Conservation (phyloP, 768 basidiomycete genomes). For the Lactifluus rugatus region DNA sequence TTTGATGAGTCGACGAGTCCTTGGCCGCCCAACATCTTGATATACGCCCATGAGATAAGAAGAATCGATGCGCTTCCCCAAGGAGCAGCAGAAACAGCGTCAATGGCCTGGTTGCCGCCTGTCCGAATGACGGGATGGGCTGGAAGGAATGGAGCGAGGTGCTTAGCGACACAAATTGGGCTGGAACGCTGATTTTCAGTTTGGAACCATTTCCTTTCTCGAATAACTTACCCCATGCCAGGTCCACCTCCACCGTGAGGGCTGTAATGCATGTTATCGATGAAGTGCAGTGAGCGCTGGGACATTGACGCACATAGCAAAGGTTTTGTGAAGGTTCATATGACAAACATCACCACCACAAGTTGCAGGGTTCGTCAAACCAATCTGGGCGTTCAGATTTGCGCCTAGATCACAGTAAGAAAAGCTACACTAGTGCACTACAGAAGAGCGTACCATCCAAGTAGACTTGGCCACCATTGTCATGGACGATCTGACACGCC, state of each 20-base stretch:
- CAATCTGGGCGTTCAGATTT: slow-evolving; percentile 90
- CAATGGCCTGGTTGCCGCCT: slow-evolving; percentile 63
- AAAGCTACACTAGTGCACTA: neutral
- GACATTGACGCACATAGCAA: slow-evolving; percentile 62
- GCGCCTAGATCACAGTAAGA: slow-evolving; percentile 40
- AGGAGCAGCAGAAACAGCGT: slow-evolving; percentile 84
- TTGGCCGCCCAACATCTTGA: slow-evolving; percentile 97
- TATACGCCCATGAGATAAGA: slow-evolving; percentile 97
- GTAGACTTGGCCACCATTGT: slow-evolving; percentile 95
- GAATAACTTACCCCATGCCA: slow-evolving; percentile 65
- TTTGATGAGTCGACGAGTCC: slow-evolving; percentile 82
- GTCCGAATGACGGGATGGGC: slow-evolving; percentile 67
- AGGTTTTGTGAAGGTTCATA: slow-evolving; percentile 96
- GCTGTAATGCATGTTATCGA: slow-evolving; percentile 29
- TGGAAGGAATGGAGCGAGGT: slow-evolving; percentile 91
- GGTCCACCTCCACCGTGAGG: slow-evolving; percentile 98
- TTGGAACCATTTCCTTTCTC: neutral
- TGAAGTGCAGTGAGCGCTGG: neutral
- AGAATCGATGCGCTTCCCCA: slow-evolving; percentile 94
- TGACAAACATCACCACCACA: slow-evolving; percentile 98
- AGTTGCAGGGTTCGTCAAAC: slow-evolving; percentile 84
- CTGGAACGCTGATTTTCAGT: slow-evolving; percentile 27
- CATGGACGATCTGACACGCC: slow-evolving; percentile 90
- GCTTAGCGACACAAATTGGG: slow-evolving; percentile 90
- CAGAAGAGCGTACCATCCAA: slow-evolving; percentile 54